These are phyloP conservation scores for Micromonas commoda DNA, from an alignment of 139 green algal species.

Conservation along the genomic window DNA sequence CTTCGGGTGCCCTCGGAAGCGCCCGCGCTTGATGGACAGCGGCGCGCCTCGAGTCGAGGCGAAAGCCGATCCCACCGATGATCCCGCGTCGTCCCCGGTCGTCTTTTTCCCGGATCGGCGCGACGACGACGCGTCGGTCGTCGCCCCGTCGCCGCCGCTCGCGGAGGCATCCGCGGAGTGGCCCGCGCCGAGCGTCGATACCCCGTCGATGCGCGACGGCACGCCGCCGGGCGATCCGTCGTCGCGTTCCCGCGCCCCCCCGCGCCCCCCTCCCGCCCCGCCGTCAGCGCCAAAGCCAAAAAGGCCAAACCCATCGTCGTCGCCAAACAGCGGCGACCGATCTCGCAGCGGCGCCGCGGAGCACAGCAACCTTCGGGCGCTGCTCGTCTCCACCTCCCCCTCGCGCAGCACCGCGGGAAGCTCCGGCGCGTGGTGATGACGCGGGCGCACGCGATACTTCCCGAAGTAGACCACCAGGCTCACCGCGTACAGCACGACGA, in stretches of 20 bases:
- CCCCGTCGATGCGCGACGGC: no score
- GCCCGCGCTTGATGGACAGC: background rate
- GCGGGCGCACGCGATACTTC: background rate
- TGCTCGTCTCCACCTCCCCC: background rate
- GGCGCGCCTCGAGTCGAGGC: no score
- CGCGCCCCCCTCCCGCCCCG: background rate
- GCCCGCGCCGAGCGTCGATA: background rate
- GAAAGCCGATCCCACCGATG: no score
- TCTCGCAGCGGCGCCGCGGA: background rate
- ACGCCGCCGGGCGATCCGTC: background rate
- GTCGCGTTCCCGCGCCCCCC: background rate
- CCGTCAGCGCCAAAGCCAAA: no score
- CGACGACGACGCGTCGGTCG: no score
- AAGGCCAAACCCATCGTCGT: no score
- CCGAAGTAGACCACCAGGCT: background rate
- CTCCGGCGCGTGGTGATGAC: background rate
- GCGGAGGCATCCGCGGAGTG: background rate
- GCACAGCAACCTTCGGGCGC: conserved; percentile 1
- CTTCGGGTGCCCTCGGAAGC: background rate
- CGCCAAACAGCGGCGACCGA: no score
- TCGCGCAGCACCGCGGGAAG: background rate
- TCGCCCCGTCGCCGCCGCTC: no score
- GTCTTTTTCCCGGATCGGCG: no score
- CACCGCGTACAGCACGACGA: background rate
- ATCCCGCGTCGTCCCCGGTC: no score